These are phyloP conservation scores for Camellia lanceoleosa DNA, from an alignment of 148 eudicot species.

Conservation along the genomic window DNA sequence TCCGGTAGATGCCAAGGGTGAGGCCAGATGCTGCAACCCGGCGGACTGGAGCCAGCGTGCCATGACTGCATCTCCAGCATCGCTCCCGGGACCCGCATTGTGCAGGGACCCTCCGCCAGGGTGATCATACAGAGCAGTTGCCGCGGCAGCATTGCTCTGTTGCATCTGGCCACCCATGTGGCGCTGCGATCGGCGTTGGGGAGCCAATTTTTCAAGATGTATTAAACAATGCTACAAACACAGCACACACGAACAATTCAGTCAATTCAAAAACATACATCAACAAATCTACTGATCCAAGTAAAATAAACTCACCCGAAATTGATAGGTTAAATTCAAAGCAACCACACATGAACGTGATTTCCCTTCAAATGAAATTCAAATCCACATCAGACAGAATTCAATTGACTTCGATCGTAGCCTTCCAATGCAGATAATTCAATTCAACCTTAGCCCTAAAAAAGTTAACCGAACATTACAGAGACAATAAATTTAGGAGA, in stretches of 20 bases:
- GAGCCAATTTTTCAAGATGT: constrained; percentile 83
- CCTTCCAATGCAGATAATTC: constrained; percentile 10
- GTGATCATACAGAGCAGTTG: constrained; percentile 90
- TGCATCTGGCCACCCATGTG: constrained; percentile 99
- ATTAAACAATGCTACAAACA: constrained; percentile 34
- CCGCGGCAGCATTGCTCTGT: constrained; percentile 77
- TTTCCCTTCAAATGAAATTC: neutral
- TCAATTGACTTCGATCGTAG: constrained; percentile 1
- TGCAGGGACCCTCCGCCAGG: constrained; percentile 52
- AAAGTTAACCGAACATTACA: neutral
- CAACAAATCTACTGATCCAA: neutral
- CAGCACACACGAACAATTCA: neutral
- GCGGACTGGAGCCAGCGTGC: constrained; percentile 99
- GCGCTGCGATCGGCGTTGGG: constrained; percentile 99
- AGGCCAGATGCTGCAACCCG: constrained; percentile 99
- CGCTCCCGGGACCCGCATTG: constrained; percentile 43
- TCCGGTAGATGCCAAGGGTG: constrained; percentile 75
- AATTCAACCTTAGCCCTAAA: constrained; percentile 10
- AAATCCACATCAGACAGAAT: neutral
- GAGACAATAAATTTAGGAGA: too few relatives aligned
- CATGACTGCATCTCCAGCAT: constrained; percentile 98
- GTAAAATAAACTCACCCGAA: constrained; percentile 30
- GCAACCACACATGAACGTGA: constrained; percentile 20
- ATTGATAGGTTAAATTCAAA: constrained; percentile 34
- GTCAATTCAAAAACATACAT: neutral